These are phyloP conservation scores for Pontederia crassipes DNA, from an alignment of 176 grass and related monocot genomes.

Conservation along the genomic window DNA sequence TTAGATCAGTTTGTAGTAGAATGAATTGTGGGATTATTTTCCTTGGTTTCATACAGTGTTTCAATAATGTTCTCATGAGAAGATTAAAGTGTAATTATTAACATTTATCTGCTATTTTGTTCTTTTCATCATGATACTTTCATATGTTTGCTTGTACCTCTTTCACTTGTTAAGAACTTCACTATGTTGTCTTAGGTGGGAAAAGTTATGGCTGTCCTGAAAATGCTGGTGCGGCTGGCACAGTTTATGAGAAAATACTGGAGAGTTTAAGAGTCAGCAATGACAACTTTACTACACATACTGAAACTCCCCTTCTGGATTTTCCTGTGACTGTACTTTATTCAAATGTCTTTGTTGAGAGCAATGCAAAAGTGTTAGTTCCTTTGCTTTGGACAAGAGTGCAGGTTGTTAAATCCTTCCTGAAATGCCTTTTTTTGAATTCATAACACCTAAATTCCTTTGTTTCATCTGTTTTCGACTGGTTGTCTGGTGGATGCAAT, in stretches of 20 bases:
- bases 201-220: constrained; percentile 70
- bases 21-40: too few species aligned
- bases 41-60: too few species aligned
- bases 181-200: constrained; percentile 48
- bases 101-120: too few species aligned
- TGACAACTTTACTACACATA: constrained; percentile 79
- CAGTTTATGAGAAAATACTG: constrained; percentile 78
- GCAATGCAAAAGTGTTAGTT: constrained; percentile 79
- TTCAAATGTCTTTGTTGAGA: constrained; percentile 90
- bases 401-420: constrained; percentile 43
- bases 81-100: too few species aligned
- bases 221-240: constrained; percentile 92
- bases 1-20: too few species aligned
- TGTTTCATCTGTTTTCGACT: background rate
- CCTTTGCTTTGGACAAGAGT: constrained; percentile 97
- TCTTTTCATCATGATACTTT: background rate
- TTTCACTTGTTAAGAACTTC: background rate
- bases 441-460: background rate
- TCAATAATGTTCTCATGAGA: too few species aligned
- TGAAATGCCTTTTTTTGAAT: constrained; percentile 13
- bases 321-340: constrained; percentile 65
- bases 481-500: too few species aligned
- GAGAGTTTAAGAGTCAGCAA: constrained; percentile 92
- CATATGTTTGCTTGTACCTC: background rate
- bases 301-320: constrained; percentile 95